Evolutionary conservation across 2,329 filamentous ascomycete species (phyloP).

Genomic region (Basipetospora chlamydospora): DNA sequence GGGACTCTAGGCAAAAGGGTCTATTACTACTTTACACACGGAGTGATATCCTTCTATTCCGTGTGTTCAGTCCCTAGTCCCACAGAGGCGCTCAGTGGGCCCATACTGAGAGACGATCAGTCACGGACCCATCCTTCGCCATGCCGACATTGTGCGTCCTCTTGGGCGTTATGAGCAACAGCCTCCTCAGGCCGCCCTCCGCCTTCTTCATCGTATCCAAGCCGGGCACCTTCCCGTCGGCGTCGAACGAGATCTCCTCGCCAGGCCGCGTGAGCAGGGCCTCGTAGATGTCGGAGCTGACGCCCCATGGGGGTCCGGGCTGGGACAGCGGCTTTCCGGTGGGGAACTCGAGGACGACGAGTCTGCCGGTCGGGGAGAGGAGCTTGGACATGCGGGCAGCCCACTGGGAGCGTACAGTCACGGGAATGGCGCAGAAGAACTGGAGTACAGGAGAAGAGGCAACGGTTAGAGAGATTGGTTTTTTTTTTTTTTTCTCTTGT

Average conservation of each 20-base stretch:
- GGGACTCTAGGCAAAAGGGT: no score
- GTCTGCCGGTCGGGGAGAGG: constrained; percentile 30
- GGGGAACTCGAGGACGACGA: constrained; percentile 64
- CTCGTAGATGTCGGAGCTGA: constrained; percentile 55
- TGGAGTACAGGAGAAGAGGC: constrained; percentile 13
- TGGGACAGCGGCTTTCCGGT: constrained; percentile 50
- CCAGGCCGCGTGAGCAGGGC: constrained; percentile 59
- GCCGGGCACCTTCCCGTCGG: constrained; percentile 16
- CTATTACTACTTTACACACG: no score
- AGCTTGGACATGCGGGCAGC: constrained; percentile 35
- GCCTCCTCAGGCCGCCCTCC: constrained; percentile 4
- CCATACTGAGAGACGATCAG: constrained; percentile 43
- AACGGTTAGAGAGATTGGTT: no score
- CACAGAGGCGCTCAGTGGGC: constrained; percentile 17
- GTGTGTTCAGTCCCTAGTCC: no score
- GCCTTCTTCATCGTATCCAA: not conserved
- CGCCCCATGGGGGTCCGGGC: constrained; percentile 59
- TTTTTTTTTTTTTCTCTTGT: no score
- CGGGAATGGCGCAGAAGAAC: constrained; percentile 51
- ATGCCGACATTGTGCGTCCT: constrained; percentile 34
- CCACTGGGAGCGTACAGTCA: constrained; percentile 35
- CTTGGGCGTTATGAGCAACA: constrained; percentile 24
- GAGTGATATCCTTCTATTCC: no score
- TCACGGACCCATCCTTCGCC: constrained; percentile 27
- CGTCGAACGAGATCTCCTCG: constrained; percentile 45